These are phyloP conservation scores for Trichosphaerium sp. DNA, from an alignment of 78 protist genomes.

Conservation along the genomic window DNA sequence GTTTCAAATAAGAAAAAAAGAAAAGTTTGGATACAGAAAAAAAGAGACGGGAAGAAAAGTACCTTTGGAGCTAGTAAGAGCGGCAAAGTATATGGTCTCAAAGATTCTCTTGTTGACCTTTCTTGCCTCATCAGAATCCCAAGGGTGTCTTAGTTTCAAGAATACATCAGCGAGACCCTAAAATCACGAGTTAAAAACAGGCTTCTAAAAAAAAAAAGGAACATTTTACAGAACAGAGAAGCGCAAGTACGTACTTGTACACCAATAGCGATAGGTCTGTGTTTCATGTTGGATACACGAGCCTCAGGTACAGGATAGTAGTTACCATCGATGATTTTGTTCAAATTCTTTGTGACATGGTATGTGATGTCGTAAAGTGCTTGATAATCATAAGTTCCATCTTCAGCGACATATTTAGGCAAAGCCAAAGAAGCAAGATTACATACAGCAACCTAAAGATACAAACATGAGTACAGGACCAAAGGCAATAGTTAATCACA, in stretches of 20 bases:
- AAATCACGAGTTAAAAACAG: too few species aligned
- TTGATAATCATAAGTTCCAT: slow-evolving; percentile 62
- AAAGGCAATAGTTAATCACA: too few species aligned
- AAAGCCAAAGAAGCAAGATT: slow-evolving; percentile 96
- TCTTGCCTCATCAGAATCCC: slow-evolving; percentile 77
- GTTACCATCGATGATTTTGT: slow-evolving; percentile 88
- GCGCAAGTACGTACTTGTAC: too few species aligned
- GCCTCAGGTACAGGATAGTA: slow-evolving; percentile 96
- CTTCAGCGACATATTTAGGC: slow-evolving; percentile 68
- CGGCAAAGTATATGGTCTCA: slow-evolving; percentile 92
- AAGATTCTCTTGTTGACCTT: slow-evolving; percentile 87
- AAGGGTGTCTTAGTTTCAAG: slow-evolving; percentile 75
- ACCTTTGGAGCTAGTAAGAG: slow-evolving; percentile 44
- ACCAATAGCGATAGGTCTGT: slow-evolving; percentile 96
- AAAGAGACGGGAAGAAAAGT: too few species aligned
- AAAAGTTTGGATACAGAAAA: too few species aligned
- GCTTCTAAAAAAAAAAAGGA: too few species aligned
- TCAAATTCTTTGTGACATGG: slow-evolving; percentile 73
- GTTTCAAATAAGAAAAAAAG: too few species aligned
- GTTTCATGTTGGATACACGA: slow-evolving; percentile 69
- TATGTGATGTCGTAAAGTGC: slow-evolving; percentile 56
- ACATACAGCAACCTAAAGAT: slow-evolving; percentile 95
- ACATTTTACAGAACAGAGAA: too few species aligned
- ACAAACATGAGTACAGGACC: too few species aligned
- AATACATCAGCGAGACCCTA: slow-evolving; percentile 96